Conservation (phyloP, 2,329 filamentous ascomycete species). For the Clarireedia homoeocarpa region DNA sequence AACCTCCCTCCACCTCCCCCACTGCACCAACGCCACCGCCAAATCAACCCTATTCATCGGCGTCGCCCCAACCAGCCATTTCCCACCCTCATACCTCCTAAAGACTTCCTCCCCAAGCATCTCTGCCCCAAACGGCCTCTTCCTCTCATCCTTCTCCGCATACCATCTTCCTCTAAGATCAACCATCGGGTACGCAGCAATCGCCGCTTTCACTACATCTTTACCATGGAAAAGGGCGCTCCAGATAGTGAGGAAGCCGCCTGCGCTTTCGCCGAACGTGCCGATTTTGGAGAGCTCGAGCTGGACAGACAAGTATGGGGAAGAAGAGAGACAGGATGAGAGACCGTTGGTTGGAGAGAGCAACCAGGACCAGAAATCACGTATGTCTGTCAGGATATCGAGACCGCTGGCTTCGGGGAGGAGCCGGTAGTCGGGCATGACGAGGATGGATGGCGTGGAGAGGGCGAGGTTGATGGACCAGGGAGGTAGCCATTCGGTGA, state of each 20-base stretch:
- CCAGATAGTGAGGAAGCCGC: conserved; percentile 1
- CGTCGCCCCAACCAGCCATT: background rate
- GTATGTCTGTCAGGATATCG: conserved; percentile 39
- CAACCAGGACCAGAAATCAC: conserved; percentile 40
- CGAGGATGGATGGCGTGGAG: conserved; percentile 31
- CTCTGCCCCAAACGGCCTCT: background rate
- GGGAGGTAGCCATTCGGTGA: background rate
- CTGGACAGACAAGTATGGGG: no score
- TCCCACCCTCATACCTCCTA: background rate
- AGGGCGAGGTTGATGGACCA: background rate
- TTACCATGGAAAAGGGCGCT: background rate
- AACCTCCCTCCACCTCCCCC: background rate
- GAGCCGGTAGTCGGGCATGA: conserved; percentile 43
- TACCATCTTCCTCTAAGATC: background rate
- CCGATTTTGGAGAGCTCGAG: no score
- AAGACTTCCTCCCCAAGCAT: background rate
- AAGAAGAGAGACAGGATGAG: no score
- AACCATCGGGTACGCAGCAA: background rate
- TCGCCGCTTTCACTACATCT: background rate
- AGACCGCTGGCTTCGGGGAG: conserved; percentile 39
- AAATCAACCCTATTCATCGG: background rate
- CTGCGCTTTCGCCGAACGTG: conserved; percentile 10
- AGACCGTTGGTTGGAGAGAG: no score
- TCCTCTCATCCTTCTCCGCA: background rate
- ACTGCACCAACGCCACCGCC: background rate